Conservation (phyloP, 2,329 filamentous ascomycete species). For the Thielaviopsis ethacetica region DNA sequence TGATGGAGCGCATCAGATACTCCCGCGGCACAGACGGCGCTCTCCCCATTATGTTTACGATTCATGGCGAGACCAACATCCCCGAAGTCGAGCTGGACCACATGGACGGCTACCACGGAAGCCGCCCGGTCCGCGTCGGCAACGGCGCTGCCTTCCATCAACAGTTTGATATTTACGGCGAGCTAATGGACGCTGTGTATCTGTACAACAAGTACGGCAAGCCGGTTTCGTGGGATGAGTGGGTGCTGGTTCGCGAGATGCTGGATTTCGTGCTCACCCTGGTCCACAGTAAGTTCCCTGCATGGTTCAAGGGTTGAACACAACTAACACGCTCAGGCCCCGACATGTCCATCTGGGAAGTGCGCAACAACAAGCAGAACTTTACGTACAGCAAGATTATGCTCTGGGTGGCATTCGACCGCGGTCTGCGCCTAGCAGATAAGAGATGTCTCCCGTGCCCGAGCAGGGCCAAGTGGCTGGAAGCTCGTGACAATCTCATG, state of each 20-base stretch:
- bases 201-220: constrained; percentile 68
- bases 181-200: constrained; percentile 63
- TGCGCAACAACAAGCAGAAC: constrained; percentile 57
- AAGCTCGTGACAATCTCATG: constrained; percentile 49
- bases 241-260: constrained; percentile 53
- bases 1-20: constrained; percentile 51
- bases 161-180: constrained; percentile 67
- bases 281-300: constrained; percentile 30
- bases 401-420: constrained; percentile 69
- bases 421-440: constrained; percentile 55
- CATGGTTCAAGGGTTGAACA: not conserved
- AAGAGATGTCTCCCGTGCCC: constrained; percentile 64
- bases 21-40: constrained; percentile 43
- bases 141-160: constrained; percentile 63
- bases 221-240: constrained; percentile 60
- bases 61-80: constrained; percentile 57
- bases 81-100: constrained; percentile 53
- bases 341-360: constrained; percentile 77
- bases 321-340: constrained; percentile 27
- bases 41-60: constrained; percentile 69
- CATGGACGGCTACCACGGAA: constrained; percentile 55
- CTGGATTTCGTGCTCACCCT: constrained; percentile 57
- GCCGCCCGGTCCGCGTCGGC: constrained; percentile 56
- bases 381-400: constrained; percentile 73
- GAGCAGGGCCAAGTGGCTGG: constrained; percentile 48